Evolutionary conservation across 2,329 filamentous ascomycete species (phyloP).

Genomic region (Colletotrichum sp.): DNA sequence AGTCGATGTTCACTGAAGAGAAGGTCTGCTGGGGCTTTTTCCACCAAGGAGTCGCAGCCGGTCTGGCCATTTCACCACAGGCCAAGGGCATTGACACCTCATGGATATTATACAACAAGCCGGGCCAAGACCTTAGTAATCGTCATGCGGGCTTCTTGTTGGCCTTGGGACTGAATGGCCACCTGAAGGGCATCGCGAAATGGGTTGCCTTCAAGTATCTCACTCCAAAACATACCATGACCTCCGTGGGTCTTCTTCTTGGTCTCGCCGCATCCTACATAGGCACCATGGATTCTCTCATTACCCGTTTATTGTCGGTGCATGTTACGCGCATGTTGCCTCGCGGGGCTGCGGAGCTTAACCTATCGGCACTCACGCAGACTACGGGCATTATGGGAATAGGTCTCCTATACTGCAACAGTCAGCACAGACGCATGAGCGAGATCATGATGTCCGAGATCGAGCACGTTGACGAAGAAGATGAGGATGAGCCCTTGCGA

Average conservation of each 20-base stretch:
- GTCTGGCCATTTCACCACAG: constrained; percentile 85
- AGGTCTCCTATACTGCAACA: constrained; percentile 90
- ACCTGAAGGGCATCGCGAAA: constrained; percentile 92
- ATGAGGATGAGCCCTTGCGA: constrained; percentile 84
- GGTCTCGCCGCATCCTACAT: constrained; percentile 93
- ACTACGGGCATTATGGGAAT: constrained; percentile 98
- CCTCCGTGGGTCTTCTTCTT: constrained; percentile 91
- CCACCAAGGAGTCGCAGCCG: constrained; percentile 93
- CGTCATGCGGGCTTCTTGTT: constrained; percentile 95
- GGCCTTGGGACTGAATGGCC: constrained; percentile 90
- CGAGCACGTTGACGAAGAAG: constrained; percentile 79
- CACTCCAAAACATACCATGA: constrained; percentile 99
- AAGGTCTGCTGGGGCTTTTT: constrained; percentile 99
- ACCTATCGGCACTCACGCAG: constrained; percentile 90
- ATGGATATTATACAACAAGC: constrained; percentile 99
- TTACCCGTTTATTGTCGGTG: constrained; percentile 91
- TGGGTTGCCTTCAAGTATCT: constrained; percentile 99
- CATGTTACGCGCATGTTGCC: constrained; percentile 96
- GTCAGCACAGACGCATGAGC: constrained; percentile 97
- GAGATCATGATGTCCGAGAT: constrained; percentile 99
- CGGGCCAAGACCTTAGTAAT: constrained; percentile 83
- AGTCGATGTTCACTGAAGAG: constrained; percentile 86
- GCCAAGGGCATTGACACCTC: constrained; percentile 96
- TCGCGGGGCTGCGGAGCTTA: constrained; percentile 89
- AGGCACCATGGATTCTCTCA: constrained; percentile 95